phyloP scores from a whole-genome alignment of 2,329 filamentous ascomycete genomes.

The Diaporthe batatas region DNA sequence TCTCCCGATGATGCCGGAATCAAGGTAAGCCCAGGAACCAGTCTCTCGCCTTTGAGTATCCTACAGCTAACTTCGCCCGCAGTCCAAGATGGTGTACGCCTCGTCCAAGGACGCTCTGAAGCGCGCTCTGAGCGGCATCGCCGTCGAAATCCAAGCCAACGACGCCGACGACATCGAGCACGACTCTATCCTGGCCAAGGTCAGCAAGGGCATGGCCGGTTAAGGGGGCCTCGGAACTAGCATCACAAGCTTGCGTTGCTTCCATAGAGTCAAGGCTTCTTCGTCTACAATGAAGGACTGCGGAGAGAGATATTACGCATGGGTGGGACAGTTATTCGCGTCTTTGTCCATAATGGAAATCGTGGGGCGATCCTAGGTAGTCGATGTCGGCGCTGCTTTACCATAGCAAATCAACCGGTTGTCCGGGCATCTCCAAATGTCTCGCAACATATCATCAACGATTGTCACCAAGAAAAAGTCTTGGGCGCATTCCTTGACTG shows the following conservation, averaged over 20 bases:
- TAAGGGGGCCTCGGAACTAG: slow-evolving; percentile 18
- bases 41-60: slow-evolving; percentile 42
- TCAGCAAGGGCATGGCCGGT: slow-evolving; percentile 72
- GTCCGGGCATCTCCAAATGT: slow-evolving; percentile 34
- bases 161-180: slow-evolving; percentile 86
- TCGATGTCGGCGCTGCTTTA: slow-evolving; percentile 40
- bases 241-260: slow-evolving; percentile 37
- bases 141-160: slow-evolving; percentile 85
- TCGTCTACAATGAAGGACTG: slow-evolving; percentile 7
- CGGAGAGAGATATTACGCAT: slow-evolving; percentile 26
- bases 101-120: slow-evolving; percentile 90
- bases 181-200: slow-evolving; percentile 75
- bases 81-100: slow-evolving; percentile 93
- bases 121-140: slow-evolving; percentile 81
- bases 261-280: slow-evolving; percentile 36
- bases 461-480: background rate
- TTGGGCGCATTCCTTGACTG: too few relatives aligned
- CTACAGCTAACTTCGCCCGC: slow-evolving; percentile 34
- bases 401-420: slow-evolving; percentile 39
- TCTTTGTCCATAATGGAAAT: slow-evolving; percentile 41
- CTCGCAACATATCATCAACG: background rate
- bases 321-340: slow-evolving; percentile 36
- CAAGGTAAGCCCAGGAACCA: slow-evolving; percentile 68
- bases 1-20: slow-evolving; percentile 84
- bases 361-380: slow-evolving; percentile 33